Percentiles rank a stretch among this genome's conserved stretches.
These are phyloP conservation scores for Pulveroboletus sp. DNA, from an alignment of 768 basidiomycete species.

Conservation along the genomic window DNA sequence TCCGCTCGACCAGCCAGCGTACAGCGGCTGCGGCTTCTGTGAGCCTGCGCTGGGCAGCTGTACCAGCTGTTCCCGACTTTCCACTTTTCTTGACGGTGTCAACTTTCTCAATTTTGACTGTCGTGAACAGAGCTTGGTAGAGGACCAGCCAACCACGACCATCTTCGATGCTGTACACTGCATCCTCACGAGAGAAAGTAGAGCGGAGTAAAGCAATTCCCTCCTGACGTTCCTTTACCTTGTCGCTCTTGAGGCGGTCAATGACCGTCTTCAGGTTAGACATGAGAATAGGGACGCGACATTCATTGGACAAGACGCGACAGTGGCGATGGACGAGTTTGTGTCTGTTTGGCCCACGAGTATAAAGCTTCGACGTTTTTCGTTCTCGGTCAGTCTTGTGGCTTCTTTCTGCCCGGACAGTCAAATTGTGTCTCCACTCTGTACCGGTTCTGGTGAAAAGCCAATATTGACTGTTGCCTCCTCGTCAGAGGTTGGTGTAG, in stretches of 20 bases:
- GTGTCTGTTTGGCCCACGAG: slow-evolving; percentile 23
- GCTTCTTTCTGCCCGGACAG: slow-evolving; percentile 81
- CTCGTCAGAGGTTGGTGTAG: slow-evolving; percentile 50
- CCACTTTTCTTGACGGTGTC: slow-evolving; percentile 39
- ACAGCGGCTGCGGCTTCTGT: slow-evolving; percentile 61
- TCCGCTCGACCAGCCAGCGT: slow-evolving; percentile 68
- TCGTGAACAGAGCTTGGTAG: slow-evolving; percentile 67
- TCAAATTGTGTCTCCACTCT: slow-evolving; percentile 50
- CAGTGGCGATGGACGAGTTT: slow-evolving; percentile 18
- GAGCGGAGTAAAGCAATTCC: slow-evolving; percentile 50
- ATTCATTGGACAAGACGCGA: slow-evolving; percentile 13
- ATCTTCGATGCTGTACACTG: slow-evolving; percentile 37
- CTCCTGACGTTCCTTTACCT: slow-evolving; percentile 66
- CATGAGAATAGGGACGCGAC: slow-evolving; percentile 21
- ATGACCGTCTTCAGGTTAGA: slow-evolving; percentile 44
- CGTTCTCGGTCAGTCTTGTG: slow-evolving; percentile 21
- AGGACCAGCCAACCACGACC: slow-evolving; percentile 55
- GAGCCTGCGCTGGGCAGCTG: slow-evolving; percentile 55
- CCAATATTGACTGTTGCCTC: slow-evolving; percentile 50
- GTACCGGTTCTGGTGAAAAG: slow-evolving; percentile 78
- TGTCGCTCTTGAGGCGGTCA: slow-evolving; percentile 53
- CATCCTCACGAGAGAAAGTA: slow-evolving; percentile 46
- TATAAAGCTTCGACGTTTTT: slow-evolving; percentile 20
- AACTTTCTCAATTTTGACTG: slow-evolving; percentile 59
- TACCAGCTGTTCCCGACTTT: slow-evolving; percentile 36